These are phyloP conservation scores for Diplodia mutila DNA, from an alignment of 2,329 filamentous ascomycete species.

Conservation along the genomic window DNA sequence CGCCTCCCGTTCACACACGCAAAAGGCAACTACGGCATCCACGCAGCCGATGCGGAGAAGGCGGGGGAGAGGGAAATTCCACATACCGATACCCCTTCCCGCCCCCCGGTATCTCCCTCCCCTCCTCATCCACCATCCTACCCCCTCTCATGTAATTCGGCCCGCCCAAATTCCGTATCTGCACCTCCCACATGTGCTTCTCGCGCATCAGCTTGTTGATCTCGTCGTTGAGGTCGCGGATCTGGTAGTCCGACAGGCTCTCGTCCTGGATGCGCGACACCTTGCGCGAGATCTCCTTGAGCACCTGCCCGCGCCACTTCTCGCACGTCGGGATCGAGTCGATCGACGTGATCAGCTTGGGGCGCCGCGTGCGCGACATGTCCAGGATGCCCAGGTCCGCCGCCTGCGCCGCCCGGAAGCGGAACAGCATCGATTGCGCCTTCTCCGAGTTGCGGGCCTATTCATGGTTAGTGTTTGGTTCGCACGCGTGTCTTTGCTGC, in stretches of 20 bases:
- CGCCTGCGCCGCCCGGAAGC: slow-evolving; percentile 96
- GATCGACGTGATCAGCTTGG: slow-evolving; percentile 87
- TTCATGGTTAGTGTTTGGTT: slow-evolving; percentile 25
- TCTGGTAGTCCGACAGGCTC: slow-evolving; percentile 92
- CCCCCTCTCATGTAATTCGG: slow-evolving; percentile 91
- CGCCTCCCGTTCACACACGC: not conserved
- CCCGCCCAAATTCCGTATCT: slow-evolving; percentile 93
- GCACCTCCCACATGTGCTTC: slow-evolving; percentile 98
- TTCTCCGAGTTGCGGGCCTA: slow-evolving; percentile 97
- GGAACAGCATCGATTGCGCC: slow-evolving; percentile 99
- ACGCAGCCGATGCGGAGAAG: too few relatives aligned
- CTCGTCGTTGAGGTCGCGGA: slow-evolving; percentile 97
- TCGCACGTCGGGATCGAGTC: slow-evolving; percentile 85
- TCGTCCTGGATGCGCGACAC: slow-evolving; percentile 93
- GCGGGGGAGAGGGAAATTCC: not conserved
- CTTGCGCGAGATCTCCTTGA: slow-evolving; percentile 96
- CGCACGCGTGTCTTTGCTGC: too few relatives aligned
- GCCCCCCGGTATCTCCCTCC: slow-evolving; percentile 62
- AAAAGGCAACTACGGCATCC: not conserved
- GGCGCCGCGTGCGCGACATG: slow-evolving; percentile 83
- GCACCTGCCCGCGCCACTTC: slow-evolving; percentile 96
- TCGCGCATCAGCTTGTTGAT: slow-evolving; percentile 99
- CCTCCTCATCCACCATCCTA: slow-evolving; percentile 59
- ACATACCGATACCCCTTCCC: slow-evolving; percentile 79
- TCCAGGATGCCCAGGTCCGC: slow-evolving; percentile 96